Base-by-base conservation (phyloP, 441 rosid genomes). In the Corymbia citriodora region DNA sequence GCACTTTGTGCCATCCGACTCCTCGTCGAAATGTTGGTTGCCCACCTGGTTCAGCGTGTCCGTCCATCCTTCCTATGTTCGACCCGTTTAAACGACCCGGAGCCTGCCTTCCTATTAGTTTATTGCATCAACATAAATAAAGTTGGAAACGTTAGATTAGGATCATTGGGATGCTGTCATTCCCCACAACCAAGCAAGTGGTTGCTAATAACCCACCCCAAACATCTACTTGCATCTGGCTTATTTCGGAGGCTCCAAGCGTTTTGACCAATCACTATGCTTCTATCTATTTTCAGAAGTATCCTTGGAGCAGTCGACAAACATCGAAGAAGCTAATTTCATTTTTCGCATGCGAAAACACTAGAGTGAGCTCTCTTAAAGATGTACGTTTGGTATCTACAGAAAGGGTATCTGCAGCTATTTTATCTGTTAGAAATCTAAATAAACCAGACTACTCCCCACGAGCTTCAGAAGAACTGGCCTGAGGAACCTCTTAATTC, bases 1-100 rank as follows among this genome's bases (percentile, higher is more conserved):
- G 89, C 57, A 83, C 45, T 91, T 90, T 81, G 50, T 82, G 89
- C 81, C 55, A 85, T 83, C 91, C 92, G 74, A 90, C 92, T 61
- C 92, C 92, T 94, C 92, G 89, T 90, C 88, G 90, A 74, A 45
- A 74, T 40, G 50, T 40, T 45, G 52, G 83, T 40, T 40, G 29
- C 29, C 87, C 91, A 90, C 90, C 27, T 81, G 90, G 88, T 88
- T 65, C 45, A 85, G 89, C 59, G 87, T 59, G 88, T 74, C 57
- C 87, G 86, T 89, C 92, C 79, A 6, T 52, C 86, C 89, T 53
- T 48, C 33, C 88, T 49, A 12, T 25, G 55, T 88, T 90, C 90
- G 17, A 90, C 90, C 88, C 59, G 23, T 55, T 81, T 31, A 25
- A 8, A 33, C 33, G 40, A 72, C 82, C 49, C 49, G 31, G 45